Percentiles rank a stretch among this genome's conserved stretches.
Evolutionary conservation across 1,284 basidiomycete species (phyloP).

Genomic region (Austroboletus niveus): DNA sequence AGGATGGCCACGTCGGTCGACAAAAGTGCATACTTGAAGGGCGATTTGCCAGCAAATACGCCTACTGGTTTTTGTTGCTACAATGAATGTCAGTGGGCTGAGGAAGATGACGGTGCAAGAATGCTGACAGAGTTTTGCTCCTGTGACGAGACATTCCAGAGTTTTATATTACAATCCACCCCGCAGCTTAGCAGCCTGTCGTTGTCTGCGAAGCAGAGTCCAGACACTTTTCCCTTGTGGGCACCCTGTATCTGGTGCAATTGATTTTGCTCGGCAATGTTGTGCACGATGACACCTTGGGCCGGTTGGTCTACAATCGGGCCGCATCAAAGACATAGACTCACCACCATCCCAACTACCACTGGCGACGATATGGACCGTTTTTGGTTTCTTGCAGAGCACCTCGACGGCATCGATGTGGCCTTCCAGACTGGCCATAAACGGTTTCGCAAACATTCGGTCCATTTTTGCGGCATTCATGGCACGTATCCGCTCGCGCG

Average conservation of each 20-base stretch:
- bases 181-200: constrained; percentile 86
- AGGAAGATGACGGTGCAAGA: not conserved
- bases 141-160: constrained; percentile 69
- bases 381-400: constrained; percentile 75
- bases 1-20: not conserved
- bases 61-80: constrained; percentile 59
- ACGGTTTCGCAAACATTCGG: constrained; percentile 95
- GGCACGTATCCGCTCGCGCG: constrained; percentile 92
- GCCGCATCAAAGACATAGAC: constrained; percentile 3
- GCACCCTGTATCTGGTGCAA: constrained; percentile 74
- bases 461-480: constrained; percentile 97
- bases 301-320: not conserved
- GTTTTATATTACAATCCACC: constrained; percentile 87
- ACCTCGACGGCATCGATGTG: constrained; percentile 96
- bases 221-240: constrained; percentile 92
- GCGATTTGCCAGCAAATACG: constrained; percentile 78
- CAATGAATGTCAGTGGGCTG: constrained; percentile 1
- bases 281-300: constrained; percentile 85
- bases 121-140: constrained; percentile 23
- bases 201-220: constrained; percentile 69
- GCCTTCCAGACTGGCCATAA: constrained; percentile 87
- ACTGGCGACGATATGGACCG: constrained; percentile 83
- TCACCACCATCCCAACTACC: constrained; percentile 94
- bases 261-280: constrained; percentile 70
- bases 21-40: constrained; percentile 64